Evolutionary conservation across 2,329 filamentous ascomycete species (phyloP).

Genomic region (Monosporascus cannonballus): DNA sequence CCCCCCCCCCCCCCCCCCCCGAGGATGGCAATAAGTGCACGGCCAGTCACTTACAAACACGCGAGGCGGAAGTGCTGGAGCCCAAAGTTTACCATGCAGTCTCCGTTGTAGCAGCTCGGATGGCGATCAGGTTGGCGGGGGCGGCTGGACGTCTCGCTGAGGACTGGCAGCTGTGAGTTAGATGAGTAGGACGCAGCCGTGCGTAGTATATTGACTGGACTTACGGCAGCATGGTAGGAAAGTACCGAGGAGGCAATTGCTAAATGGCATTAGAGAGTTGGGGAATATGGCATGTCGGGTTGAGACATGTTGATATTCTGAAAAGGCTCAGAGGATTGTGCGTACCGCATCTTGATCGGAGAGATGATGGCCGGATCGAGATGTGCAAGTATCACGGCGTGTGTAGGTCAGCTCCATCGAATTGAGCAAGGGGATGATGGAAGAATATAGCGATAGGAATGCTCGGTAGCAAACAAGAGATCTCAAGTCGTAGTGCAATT

Average conservation of each 20-base stretch:
- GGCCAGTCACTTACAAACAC: constrained; percentile 30
- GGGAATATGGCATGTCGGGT: no score
- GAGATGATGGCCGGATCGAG: no score
- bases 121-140: constrained; percentile 37
- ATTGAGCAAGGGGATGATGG: no score
- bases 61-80: constrained; percentile 35
- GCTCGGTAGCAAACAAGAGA: no score
- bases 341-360: no score
- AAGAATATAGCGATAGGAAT: no score
- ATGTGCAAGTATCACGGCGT: no score
- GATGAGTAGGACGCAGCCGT: neutral
- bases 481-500: no score
- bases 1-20: no score
- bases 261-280: constrained; percentile 23
- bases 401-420: no score
- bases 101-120: constrained; percentile 32
- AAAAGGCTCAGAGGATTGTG: no score
- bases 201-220: constrained; percentile 12
- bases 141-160: constrained; percentile 38
- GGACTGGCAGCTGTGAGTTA: constrained; percentile 22
- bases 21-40: neutral
- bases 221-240: constrained; percentile 39
- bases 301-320: no score
- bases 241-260: constrained; percentile 31
- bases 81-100: constrained; percentile 34